phyloP scores from a whole-genome alignment of 2,329 filamentous ascomycete genomes.

The Cadophora sp. region DNA sequence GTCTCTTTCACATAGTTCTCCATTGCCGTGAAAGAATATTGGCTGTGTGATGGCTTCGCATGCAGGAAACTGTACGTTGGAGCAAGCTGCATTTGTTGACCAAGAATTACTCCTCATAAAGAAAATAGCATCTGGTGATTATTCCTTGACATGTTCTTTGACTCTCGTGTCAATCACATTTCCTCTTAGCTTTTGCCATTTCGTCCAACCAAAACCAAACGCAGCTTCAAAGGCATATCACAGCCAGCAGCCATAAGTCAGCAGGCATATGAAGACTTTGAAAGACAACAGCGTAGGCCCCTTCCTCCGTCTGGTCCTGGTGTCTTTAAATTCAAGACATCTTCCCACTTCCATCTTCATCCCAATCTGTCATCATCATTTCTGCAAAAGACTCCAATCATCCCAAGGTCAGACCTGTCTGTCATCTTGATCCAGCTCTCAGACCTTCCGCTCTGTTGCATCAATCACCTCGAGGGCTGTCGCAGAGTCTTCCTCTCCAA shows the following conservation, averaged over 20 bases:
- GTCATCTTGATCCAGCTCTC: slow-evolving; percentile 24
- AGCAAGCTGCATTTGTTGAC: no score
- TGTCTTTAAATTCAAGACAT: slow-evolving; percentile 35
- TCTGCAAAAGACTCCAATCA: slow-evolving; percentile 26
- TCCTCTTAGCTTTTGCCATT: background rate
- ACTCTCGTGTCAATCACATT: background rate
- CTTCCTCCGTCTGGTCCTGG: slow-evolving; percentile 19
- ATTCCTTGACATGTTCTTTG: no score
- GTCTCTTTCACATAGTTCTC: background rate
- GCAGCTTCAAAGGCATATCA: slow-evolving; percentile 17
- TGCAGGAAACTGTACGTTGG: background rate
- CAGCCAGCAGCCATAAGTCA: slow-evolving; percentile 30
- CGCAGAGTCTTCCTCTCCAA: background rate
- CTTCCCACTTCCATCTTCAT: slow-evolving; percentile 22
- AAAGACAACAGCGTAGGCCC: slow-evolving; percentile 33
- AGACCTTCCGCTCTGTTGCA: slow-evolving; percentile 15
- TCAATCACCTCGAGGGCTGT: background rate
- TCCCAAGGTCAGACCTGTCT: slow-evolving; percentile 15
- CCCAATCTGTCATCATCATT: slow-evolving; percentile 27
- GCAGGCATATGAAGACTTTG: slow-evolving; percentile 30
- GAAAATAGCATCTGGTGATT: no score
- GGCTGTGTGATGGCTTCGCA: background rate
- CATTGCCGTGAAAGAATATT: background rate
- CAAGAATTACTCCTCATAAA: background rate
- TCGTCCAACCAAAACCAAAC: background rate